Base-by-base conservation (phyloP, 139 green algal species). In the Chlamydomonas schloesseri region DNA sequence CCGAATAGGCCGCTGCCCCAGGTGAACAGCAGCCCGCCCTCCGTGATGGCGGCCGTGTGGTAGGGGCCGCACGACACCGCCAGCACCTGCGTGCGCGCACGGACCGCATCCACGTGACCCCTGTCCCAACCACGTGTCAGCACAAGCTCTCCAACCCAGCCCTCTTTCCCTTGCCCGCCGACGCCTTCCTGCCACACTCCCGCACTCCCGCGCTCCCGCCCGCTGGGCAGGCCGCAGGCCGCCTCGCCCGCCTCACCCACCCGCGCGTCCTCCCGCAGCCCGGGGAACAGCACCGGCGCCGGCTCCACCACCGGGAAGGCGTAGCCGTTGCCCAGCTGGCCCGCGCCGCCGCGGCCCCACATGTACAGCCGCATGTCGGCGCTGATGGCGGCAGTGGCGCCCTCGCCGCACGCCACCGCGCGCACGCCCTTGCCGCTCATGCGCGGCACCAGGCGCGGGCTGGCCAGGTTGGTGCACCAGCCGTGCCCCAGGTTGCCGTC, bases 1-100 rank as follows among this genome's bases (percentile, higher is more conserved):
- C 96, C 96, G 80, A 95, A 96, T 68, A 95, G 88, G n/a, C 97
- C 97, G 74, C 98, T 95, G 29, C 97, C 97, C 96, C 98, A 99
- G 0, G 96, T 98, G 92, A 95, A 99, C 31, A 99, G 93, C 28
- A 70, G 31, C 17, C 97, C 94, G 4, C 90, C 89, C 26, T 86
- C 65, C 11, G 94, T 91, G 33, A 97, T 89, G 0, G 96, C 96
- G 0, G 91, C 96, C 11, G 87, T 93, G 89, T 99, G 97, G 88
- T 93, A 98, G 14, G 96, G 92, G 0, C 97, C 97, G 89, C 97
- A 99, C 0, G 95, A 95, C 36, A 99, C 92, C 83, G 79, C 29
- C 20, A 82, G 34, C 24, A 92, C 77, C 76, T 80, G 83, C 65
- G 17, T n/a, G n/a, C n/a, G n/a, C n/a, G n/a, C n/a, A n/a, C n/a